These are phyloP conservation scores for Metarhizium brunneum DNA, from an alignment of 2,329 filamentous ascomycete genomes.

Conservation along the genomic window DNA sequence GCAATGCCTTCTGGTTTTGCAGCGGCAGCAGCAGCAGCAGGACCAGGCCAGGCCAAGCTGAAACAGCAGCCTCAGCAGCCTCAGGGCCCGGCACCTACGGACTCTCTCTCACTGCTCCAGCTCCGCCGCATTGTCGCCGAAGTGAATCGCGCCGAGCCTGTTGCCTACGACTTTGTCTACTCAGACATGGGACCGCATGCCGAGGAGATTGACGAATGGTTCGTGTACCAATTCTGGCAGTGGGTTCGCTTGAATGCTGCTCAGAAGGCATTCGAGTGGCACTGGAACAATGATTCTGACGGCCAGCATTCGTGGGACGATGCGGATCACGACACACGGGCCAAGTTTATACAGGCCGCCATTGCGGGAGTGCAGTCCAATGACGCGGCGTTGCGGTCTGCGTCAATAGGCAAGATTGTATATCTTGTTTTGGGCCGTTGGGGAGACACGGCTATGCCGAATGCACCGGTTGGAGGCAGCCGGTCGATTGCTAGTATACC, in stretches of 20 bases:
- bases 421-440: slow-evolving; percentile 62
- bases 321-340: slow-evolving; percentile 44
- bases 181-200: slow-evolving; percentile 63
- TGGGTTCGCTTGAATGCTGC: slow-evolving; percentile 68
- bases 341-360: slow-evolving; percentile 47
- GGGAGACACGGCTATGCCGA: slow-evolving; percentile 54
- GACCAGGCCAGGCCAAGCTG: slow-evolving; percentile 10
- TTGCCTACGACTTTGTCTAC: slow-evolving; percentile 80
- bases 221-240: slow-evolving; percentile 82
- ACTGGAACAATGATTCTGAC: slow-evolving; percentile 52
- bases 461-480: slow-evolving; percentile 28
- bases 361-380: slow-evolving; percentile 34
- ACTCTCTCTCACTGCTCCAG: slow-evolving; percentile 69
- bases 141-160: slow-evolving; percentile 58
- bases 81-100: slow-evolving; percentile 35
- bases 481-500: slow-evolving; percentile 42
- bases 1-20: slow-evolving; percentile 15
- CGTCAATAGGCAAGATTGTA: slow-evolving; percentile 46
- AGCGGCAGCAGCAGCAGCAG: slow-evolving; percentile 7
- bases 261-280: slow-evolving; percentile 66
- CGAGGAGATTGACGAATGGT: slow-evolving; percentile 96
- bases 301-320: slow-evolving; percentile 52
- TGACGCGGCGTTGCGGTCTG: slow-evolving; percentile 39
- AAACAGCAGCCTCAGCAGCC: slow-evolving; percentile 17
- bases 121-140: slow-evolving; percentile 65